Evolutionary conservation across 2,329 filamentous ascomycete species (phyloP).

Genomic region (Chalaropsis ovoidea): DNA sequence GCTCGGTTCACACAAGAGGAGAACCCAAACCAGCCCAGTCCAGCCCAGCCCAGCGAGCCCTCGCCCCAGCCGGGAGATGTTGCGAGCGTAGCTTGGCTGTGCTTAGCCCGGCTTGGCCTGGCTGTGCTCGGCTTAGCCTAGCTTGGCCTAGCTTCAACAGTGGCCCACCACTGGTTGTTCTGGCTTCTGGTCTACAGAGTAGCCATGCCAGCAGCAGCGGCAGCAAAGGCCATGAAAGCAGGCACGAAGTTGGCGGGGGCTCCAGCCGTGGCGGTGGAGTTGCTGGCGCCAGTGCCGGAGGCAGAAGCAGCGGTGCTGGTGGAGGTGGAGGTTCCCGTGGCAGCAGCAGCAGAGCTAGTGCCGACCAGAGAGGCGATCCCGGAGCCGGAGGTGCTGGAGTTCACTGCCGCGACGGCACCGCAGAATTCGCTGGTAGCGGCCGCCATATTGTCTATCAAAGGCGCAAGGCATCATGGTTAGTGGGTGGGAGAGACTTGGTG

Average conservation of each 20-base stretch:
- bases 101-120: too few relatives aligned
- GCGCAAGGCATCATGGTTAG: conserved; percentile 26
- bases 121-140: too few relatives aligned
- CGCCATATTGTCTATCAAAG: conserved; percentile 33
- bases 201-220: conserved; percentile 16
- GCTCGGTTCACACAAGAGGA: too few relatives aligned
- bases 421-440: conserved; percentile 30
- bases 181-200: conserved; percentile 1
- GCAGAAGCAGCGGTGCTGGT: conserved; percentile 12
- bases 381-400: conserved; percentile 12
- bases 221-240: background rate
- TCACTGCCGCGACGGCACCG: conserved; percentile 24
- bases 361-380: conserved; percentile 17
- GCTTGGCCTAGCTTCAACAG: background rate
- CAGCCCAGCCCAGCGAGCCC: background rate
- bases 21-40: too few relatives aligned
- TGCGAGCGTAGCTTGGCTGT: background rate
- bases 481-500: background rate
- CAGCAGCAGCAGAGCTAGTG: conserved; percentile 21
- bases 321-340: conserved; percentile 21
- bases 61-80: background rate
- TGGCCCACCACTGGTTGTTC: background rate
- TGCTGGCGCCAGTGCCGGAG: conserved; percentile 17
- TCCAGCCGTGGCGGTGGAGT: conserved; percentile 25
- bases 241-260: conserved; percentile 13